phyloP scores from a whole-genome alignment of 2,329 filamentous ascomycete species.

The Aspergillus ruber region DNA sequence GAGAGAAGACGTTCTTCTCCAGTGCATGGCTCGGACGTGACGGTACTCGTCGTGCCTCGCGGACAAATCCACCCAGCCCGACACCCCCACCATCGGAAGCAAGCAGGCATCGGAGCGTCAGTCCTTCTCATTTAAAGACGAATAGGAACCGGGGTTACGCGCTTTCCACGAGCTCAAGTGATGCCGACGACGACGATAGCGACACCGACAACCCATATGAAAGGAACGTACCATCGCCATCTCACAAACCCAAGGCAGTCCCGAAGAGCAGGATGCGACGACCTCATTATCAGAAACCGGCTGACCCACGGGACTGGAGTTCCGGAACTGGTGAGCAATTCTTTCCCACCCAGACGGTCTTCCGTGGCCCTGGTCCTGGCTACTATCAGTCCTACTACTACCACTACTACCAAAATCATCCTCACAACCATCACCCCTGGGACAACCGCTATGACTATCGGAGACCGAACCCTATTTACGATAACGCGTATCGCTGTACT shows the following conservation, averaged over 20 bases:
- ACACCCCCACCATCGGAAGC: conserved; percentile 14
- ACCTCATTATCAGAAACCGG: conserved; percentile 18
- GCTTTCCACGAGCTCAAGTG: conserved; percentile 35
- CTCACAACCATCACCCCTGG: conserved; percentile 2
- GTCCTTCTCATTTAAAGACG: conserved; percentile 31
- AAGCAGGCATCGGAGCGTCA: conserved; percentile 38
- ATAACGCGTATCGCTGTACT: conserved; percentile 14
- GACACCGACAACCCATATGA: neutral
- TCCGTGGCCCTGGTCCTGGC: neutral
- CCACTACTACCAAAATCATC: conserved; percentile 8
- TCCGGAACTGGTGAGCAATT: conserved; percentile 27
- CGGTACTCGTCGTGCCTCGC: conserved; percentile 33
- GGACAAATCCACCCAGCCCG: conserved; percentile 32
- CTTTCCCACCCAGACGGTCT: conserved; percentile 7
- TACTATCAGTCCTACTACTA: neutral
- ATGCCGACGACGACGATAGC: conserved; percentile 26
- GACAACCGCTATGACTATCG: conserved; percentile 11
- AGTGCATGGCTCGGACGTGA: conserved; percentile 47
- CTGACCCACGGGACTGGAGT: conserved; percentile 17
- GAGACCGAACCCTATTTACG: conserved; percentile 10
- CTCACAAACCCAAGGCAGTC: conserved; percentile 34
- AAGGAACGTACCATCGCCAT: conserved; percentile 3
- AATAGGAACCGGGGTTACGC: conserved; percentile 27
- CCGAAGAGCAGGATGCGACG: conserved; percentile 33
- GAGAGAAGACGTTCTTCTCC: conserved; percentile 53